A percentile compares a stretch with the other conserved stretches of the same genome.
Evolutionary conservation across 1,284 basidiomycete genomes (phyloP).

Genomic region (Leccinum subrobustum): DNA sequence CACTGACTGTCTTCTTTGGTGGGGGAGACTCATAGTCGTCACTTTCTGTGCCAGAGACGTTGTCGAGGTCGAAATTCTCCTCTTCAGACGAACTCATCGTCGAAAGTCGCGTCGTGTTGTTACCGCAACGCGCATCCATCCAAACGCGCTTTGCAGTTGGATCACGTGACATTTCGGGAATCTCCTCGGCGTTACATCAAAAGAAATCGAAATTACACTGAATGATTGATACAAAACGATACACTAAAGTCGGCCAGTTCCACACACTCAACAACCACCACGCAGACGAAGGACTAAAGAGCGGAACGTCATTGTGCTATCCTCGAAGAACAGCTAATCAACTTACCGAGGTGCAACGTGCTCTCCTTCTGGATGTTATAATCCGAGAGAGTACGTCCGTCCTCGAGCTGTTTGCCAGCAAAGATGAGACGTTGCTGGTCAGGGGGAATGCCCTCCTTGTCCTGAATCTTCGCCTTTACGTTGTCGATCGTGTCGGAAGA

Average conservation of each 20-base stretch:
- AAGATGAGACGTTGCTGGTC: slow-evolving; percentile 79
- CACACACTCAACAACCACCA: neutral
- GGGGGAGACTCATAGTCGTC: slow-evolving; percentile 59
- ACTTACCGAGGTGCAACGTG: slow-evolving; percentile 56
- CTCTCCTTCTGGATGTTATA: slow-evolving; percentile 70
- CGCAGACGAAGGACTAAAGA: neutral
- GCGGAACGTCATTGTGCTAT: neutral
- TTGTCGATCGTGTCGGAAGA: slow-evolving; percentile 77
- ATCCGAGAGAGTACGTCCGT: slow-evolving; percentile 65
- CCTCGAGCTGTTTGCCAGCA: slow-evolving; percentile 74
- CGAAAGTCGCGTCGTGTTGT: slow-evolving; percentile 11
- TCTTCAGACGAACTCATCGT: slow-evolving; percentile 60
- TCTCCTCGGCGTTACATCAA: too few relatives aligned
- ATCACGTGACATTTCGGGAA: slow-evolving; percentile 11
- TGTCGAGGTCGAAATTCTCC: slow-evolving; percentile 63
- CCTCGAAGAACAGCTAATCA: neutral
- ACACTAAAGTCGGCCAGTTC: neutral
- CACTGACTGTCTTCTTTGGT: slow-evolving; percentile 50
- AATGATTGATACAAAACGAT: neutral
- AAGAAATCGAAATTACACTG: neutral
- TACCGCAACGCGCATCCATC: neutral
- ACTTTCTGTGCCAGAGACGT: slow-evolving; percentile 59
- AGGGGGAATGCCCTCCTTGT: slow-evolving; percentile 72
- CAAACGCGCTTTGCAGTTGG: slow-evolving; percentile 16
- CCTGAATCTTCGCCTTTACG: slow-evolving; percentile 73